Conservation (phyloP, 1,284 basidiomycete species). For the Leccinum pachyderme region DNA sequence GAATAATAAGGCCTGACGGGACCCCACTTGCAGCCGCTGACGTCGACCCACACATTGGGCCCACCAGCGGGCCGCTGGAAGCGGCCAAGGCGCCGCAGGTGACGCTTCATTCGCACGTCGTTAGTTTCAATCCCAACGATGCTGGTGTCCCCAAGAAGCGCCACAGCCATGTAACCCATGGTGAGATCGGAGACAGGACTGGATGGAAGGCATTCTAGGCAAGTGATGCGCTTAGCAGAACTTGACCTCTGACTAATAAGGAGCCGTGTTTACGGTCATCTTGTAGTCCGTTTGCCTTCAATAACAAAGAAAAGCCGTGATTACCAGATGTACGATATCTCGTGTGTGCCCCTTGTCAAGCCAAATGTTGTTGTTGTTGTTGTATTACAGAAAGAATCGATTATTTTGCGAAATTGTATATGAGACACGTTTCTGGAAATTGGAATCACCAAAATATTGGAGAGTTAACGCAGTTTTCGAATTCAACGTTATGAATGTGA, state of each 20-base stretch:
- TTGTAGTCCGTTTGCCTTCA: neutral
- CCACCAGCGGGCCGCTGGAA: neutral
- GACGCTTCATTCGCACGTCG: slow-evolving; percentile 11
- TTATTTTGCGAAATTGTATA: neutral
- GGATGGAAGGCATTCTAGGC: slow-evolving; percentile 10
- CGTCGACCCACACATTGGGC: neutral
- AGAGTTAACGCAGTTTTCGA: too few relatives aligned
- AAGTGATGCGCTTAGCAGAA: neutral
- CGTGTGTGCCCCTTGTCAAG: neutral
- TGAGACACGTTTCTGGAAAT: neutral
- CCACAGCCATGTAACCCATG: neutral
- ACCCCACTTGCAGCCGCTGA: slow-evolving; percentile 4
- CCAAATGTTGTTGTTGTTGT: neutral
- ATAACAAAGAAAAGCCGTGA: neutral
- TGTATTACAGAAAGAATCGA: neutral
- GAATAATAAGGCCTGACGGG: slow-evolving; percentile 18
- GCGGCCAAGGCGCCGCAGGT: slow-evolving; percentile 6
- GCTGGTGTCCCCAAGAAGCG: neutral
- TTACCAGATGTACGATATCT: neutral
- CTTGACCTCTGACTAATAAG: neutral
- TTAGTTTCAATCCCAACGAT: slow-evolving; percentile 1
- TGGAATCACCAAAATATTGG: too few relatives aligned
- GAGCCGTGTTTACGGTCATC: neutral
- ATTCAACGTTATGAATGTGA: too few relatives aligned
- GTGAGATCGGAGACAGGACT: neutral